Conservation (phyloP, 371 early-diverging fungal genomes). For the Catenaria anguillulae region DNA sequence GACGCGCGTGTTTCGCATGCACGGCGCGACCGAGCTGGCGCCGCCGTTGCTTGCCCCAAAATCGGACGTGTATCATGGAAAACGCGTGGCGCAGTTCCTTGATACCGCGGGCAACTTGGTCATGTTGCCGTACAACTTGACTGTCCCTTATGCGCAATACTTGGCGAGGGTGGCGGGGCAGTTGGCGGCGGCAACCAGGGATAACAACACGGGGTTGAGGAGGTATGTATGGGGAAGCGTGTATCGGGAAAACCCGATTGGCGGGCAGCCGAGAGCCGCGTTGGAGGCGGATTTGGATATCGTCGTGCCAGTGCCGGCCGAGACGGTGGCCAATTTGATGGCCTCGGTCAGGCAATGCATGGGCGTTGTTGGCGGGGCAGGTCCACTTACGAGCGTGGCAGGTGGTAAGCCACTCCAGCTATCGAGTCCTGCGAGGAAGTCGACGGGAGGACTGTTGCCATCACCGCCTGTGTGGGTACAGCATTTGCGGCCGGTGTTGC, state of each 20-base stretch:
- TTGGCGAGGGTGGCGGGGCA: constrained; percentile 48
- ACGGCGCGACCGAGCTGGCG: constrained; percentile 71
- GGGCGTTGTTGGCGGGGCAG: too few species aligned
- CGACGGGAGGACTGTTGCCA: too few species aligned
- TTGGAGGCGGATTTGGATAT: constrained; percentile 85
- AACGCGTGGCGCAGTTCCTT: constrained; percentile 59
- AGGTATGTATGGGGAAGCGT: constrained; percentile 74
- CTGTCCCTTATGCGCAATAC: constrained; percentile 78
- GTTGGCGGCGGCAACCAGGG: too few species aligned
- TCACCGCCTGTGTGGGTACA: too few species aligned
- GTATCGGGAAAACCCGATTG: constrained; percentile 36
- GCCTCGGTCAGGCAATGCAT: too few species aligned
- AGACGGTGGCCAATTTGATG: too few species aligned
- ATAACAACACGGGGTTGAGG: constrained; percentile 53
- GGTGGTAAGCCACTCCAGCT: too few species aligned
- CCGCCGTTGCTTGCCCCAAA: constrained; percentile 73
- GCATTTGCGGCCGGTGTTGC: background rate
- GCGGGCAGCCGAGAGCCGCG: constrained; percentile 50
- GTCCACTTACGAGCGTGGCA: too few species aligned
- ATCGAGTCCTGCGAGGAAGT: too few species aligned
- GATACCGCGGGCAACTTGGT: constrained; percentile 70
- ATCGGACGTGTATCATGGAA: constrained; percentile 45
- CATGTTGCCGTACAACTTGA: constrained; percentile 79
- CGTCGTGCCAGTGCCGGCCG: constrained; percentile 37
- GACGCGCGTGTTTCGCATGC: constrained; percentile 63